phyloP scores from a whole-genome alignment of 2,329 filamentous ascomycete species.

The Plenodomus lindquistii region DNA sequence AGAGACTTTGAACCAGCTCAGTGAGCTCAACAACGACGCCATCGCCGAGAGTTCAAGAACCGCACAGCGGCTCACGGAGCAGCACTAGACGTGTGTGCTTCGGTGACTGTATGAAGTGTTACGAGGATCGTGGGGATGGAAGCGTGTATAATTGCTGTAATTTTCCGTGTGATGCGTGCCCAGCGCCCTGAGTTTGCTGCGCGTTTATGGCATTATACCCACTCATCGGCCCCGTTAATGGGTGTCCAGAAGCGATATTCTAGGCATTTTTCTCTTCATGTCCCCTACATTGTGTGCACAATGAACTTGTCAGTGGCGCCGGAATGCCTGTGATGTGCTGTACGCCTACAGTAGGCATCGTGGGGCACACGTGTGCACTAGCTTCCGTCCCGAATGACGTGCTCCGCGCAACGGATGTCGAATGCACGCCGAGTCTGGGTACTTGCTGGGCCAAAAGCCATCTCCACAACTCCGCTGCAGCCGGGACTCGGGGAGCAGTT shows the following conservation, averaged over 20 bases:
- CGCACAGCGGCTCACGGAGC: constrained; percentile 34
- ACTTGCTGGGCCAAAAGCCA: constrained; percentile 7
- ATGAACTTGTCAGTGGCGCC: too few relatives aligned
- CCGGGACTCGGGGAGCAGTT: neutral
- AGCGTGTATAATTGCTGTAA: neutral
- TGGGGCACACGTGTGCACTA: neutral
- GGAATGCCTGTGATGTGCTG: too few relatives aligned
- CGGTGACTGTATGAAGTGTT: neutral
- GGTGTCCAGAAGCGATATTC: neutral
- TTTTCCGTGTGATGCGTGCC: neutral
- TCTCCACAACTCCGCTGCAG: constrained; percentile 3
- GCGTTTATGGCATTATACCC: neutral
- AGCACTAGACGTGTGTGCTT: constrained; percentile 2
- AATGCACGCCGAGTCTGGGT: constrained; percentile 20
- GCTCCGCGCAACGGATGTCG: constrained; percentile 13
- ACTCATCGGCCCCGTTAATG: neutral
- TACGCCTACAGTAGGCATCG: too few relatives aligned
- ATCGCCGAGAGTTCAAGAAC: constrained; percentile 40
- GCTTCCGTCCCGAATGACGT: constrained; percentile 9
- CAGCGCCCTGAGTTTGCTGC: neutral
- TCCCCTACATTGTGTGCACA: too few relatives aligned
- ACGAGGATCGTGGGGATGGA: neutral
- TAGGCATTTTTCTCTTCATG: too few relatives aligned
- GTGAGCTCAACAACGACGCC: constrained; percentile 40
- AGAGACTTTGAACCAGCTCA: constrained; percentile 40